Percentiles rank a stretch among this genome's conserved stretches.
phyloP scores from a whole-genome alignment of 2,329 filamentous ascomycete genomes.

The Colletotrichum limetticola region DNA sequence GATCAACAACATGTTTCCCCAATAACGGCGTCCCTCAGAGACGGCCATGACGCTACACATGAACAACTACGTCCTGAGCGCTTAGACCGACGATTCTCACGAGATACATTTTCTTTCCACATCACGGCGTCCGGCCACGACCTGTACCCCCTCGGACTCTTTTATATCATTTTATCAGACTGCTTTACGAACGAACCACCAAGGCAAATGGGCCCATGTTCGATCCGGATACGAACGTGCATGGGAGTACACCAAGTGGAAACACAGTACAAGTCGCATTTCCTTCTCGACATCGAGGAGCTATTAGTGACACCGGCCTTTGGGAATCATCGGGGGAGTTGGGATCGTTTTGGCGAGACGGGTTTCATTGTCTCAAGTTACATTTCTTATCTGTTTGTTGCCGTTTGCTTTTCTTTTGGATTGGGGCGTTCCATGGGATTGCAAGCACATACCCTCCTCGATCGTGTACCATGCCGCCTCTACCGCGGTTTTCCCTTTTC shows the following conservation, averaged over 20 bases:
- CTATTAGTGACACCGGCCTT: constrained; percentile 1
- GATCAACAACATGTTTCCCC: constrained; percentile 73
- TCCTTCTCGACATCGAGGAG: background rate
- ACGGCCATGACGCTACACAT: constrained; percentile 21
- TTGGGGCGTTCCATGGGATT: constrained; percentile 26
- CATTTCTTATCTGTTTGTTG: constrained; percentile 27
- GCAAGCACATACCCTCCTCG: constrained; percentile 30
- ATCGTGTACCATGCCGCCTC: constrained; percentile 5
- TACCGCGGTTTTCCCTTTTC: background rate
- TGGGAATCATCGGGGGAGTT: constrained; percentile 31
- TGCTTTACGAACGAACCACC: constrained; percentile 14
- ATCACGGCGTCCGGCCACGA: constrained; percentile 33
- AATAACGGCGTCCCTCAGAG: constrained; percentile 51
- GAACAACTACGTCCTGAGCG: constrained; percentile 30
- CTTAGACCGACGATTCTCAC: constrained; percentile 41
- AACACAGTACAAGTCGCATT: constrained; percentile 31
- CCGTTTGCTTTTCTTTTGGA: constrained; percentile 10
- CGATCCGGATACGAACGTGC: constrained; percentile 1
- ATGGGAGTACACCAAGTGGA: constrained; percentile 15
- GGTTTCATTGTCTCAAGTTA: background rate
- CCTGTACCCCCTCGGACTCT: constrained; percentile 12
- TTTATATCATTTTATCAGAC: constrained; percentile 17
- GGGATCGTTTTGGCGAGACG: constrained; percentile 6
- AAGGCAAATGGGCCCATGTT: constrained; percentile 28
- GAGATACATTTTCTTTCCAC: constrained; percentile 32